These are phyloP conservation scores for Hanseniaspora uvarum DNA, from an alignment of 1,139 yeast species.

Conservation along the genomic window DNA sequence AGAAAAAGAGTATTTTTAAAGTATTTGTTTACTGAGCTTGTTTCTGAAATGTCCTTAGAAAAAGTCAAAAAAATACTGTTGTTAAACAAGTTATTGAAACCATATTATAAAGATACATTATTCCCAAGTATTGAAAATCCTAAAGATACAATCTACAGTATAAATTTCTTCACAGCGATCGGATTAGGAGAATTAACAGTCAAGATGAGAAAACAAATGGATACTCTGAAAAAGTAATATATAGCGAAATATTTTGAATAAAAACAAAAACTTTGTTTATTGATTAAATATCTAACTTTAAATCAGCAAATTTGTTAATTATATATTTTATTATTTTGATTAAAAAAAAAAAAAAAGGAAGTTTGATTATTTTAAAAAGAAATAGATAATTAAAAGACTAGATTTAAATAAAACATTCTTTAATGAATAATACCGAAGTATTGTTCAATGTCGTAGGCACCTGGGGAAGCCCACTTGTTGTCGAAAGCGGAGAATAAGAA, in stretches of 20 bases:
- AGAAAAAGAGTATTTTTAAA: conserved; percentile 75
- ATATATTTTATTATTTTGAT: too few relatives aligned
- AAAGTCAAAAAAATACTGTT: conserved; percentile 40
- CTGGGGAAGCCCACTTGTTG: conserved; percentile 70
- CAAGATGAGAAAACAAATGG: conserved; percentile 55
- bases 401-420: conserved; percentile 10
- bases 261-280: too few relatives aligned
- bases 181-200: conserved; percentile 80
- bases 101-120: conserved; percentile 38
- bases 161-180: conserved; percentile 87
- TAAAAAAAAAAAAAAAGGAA: conserved; percentile 5
- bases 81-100: conserved; percentile 41
- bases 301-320: too few relatives aligned
- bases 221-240: conserved; percentile 3
- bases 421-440: conserved; percentile 52
- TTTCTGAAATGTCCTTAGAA: conserved; percentile 61
- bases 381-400: not conserved
- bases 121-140: conserved; percentile 30
- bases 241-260: not conserved
- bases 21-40: conserved; percentile 68
- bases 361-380: not conserved
- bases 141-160: conserved; percentile 51
- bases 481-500: conserved; percentile 63
- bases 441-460: conserved; percentile 56
- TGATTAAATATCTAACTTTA: too few relatives aligned